Evolutionary conservation across 345 rosid genomes (phyloP), one percentile per base, ranked within the genome.

Genomic region (Moricandia moricandioides): DNA sequence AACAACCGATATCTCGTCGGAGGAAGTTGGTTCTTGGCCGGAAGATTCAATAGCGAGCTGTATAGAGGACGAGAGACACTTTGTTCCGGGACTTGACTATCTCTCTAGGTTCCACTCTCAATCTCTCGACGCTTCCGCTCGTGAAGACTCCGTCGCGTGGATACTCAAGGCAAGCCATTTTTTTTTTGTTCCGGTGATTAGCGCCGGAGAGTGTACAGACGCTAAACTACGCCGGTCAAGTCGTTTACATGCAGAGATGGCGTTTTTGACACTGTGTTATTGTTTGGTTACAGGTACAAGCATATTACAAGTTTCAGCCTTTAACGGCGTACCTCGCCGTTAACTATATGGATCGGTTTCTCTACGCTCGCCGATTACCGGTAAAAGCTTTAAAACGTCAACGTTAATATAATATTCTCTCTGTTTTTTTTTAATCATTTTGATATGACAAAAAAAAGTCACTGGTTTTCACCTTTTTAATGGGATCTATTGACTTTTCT

Each of bases 271-370:
- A 43, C 5, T 62, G 27, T 58, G 66, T 64, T 24, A 33, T 6
- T 69, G 76, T 62, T 55, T 75, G 54, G 77, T 55, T 66, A 60
- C 81, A 95, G 99, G 97, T 88, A 59, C 93, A 86, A 71, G 86
- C 91, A 16, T 86, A 79, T 73, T 82, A 84, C 72, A 86, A 82
- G 45, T 92, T 95, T 78, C 97, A 78, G 82, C 97, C 97, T 29
- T 63, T 95, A 55, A 95, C 99, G 90, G 97, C 95, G 78, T 92
- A 92, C 77, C 93, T 95, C 74, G 79, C 99, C 87, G 92, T 95
- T 74, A 95, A 95, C 86, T 95, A 95, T 82, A 65, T 95, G 81
- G 99, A 95, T 62, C 93, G 99, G 63, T 95, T 90, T 83, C 83
- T 95, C 0, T 84, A 83, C 65, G 86, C 90, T 75, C 91, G 86